Evolutionary conservation across 768 basidiomycete genomes (phyloP).

Genomic region (Macrolepiota dolichaula): DNA sequence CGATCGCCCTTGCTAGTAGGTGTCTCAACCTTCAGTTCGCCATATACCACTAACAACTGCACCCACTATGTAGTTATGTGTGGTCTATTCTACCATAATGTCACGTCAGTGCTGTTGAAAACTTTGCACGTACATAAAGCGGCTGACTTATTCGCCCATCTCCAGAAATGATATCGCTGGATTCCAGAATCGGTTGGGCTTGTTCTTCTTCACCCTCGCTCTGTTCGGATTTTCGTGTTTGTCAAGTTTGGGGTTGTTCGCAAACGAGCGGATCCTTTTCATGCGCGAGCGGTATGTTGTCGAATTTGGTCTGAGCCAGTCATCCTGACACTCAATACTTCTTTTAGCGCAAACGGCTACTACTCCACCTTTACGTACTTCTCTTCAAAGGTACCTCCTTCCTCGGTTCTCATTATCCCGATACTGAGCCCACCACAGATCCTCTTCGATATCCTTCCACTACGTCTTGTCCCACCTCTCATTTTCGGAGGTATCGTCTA

Average conservation of each 20-base stretch:
- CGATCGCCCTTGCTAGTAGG: slow-evolving; percentile 81
- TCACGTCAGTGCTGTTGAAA: slow-evolving; percentile 50
- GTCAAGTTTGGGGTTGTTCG: slow-evolving; percentile 90
- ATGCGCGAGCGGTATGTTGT: slow-evolving; percentile 88
- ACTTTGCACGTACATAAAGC: background rate
- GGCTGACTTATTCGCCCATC: background rate
- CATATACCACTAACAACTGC: slow-evolving; percentile 4
- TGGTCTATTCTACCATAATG: slow-evolving; percentile 89
- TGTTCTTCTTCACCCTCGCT: slow-evolving; percentile 97
- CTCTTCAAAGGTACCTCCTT: slow-evolving; percentile 70
- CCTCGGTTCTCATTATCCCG: background rate
- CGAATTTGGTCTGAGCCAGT: background rate
- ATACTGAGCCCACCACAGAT: slow-evolving; percentile 41
- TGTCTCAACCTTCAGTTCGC: slow-evolving; percentile 15
- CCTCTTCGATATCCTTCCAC: slow-evolving; percentile 93
- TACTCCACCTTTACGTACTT: slow-evolving; percentile 98
- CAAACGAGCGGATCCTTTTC: slow-evolving; percentile 93
- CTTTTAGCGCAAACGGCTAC: slow-evolving; percentile 86
- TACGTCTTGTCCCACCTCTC: slow-evolving; percentile 92
- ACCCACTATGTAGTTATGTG: slow-evolving; percentile 62
- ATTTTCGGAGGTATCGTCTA: slow-evolving; percentile 97
- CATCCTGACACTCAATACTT: background rate
- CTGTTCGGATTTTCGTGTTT: slow-evolving; percentile 97
- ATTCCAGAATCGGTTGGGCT: slow-evolving; percentile 92
- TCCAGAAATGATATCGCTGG: slow-evolving; percentile 87